These are phyloP conservation scores for Umbilicaria muhlenbergii DNA, from an alignment of 495 filamentous ascomycete genomes.

Conservation along the genomic window DNA sequence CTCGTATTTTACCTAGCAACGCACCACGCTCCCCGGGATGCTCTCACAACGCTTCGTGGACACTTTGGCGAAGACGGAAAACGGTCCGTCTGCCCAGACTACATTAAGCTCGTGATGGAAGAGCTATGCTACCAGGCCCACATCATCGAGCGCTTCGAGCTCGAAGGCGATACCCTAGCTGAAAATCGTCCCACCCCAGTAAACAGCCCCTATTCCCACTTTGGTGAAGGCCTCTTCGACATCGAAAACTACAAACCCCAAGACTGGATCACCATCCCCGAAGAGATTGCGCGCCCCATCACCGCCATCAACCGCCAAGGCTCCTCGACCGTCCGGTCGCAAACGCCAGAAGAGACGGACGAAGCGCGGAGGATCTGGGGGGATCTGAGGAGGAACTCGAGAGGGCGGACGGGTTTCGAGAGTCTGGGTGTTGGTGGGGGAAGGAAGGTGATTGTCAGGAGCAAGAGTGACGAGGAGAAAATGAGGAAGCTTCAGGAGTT, in stretches of 20 bases:
- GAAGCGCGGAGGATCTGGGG: slow-evolving; percentile 1
- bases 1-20: slow-evolving; percentile 10
- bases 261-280: slow-evolving; percentile 4
- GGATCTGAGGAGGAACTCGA: neutral
- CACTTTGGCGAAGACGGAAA: slow-evolving; percentile 9
- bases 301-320: neutral
- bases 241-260: neutral
- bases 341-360: neutral
- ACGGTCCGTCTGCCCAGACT: slow-evolving; percentile 6
- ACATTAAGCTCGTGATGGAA: slow-evolving; percentile 8
- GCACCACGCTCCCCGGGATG: slow-evolving; percentile 5
- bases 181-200: neutral
- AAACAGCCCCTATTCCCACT: neutral
- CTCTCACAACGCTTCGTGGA: slow-evolving; percentile 5
- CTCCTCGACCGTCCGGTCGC: too few species aligned
- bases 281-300: neutral
- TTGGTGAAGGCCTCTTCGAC: neutral
- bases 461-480: neutral
- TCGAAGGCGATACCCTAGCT: neutral
- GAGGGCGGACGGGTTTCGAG: neutral
- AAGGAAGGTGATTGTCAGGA: neutral
- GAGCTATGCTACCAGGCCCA: slow-evolving; percentile 13
- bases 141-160: slow-evolving; percentile 3
- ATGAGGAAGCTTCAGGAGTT: neutral
- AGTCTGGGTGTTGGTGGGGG: neutral